These are phyloP conservation scores for Gautieria morchelliformis DNA, from an alignment of 768 basidiomycete genomes.

Conservation along the genomic window DNA sequence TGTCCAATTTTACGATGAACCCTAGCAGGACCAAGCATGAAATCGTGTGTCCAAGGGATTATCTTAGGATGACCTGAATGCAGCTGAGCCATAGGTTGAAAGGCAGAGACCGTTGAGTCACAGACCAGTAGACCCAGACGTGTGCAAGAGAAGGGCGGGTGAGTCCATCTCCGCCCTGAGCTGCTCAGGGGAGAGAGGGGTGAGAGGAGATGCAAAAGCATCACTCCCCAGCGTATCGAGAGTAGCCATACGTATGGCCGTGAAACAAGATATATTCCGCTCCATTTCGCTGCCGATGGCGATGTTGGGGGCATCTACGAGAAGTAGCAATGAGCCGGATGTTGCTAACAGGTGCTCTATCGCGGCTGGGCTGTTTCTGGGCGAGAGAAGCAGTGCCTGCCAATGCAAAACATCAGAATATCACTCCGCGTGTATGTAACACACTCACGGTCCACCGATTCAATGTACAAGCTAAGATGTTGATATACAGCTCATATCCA, in stretches of 20 bases:
- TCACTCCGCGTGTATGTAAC: too few relatives aligned
- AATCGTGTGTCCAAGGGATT: background rate
- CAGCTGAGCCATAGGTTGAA: background rate
- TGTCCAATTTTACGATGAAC: too few relatives aligned
- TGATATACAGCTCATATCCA: background rate
- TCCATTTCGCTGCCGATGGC: background rate
- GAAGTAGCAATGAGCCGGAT: background rate
- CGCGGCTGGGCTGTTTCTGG: background rate
- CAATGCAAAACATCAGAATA: background rate
- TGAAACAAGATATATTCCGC: background rate
- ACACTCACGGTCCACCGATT: constrained; percentile 4
- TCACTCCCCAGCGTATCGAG: background rate
- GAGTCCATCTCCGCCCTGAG: background rate
- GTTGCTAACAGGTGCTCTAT: background rate
- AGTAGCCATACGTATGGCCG: background rate
- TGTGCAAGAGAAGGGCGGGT: background rate
- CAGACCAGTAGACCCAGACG: background rate
- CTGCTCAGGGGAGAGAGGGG: background rate
- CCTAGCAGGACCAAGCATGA: too few relatives aligned
- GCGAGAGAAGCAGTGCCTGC: background rate
- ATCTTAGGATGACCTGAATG: background rate
- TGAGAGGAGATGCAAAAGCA: background rate
- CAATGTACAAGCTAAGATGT: background rate
- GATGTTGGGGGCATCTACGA: background rate
- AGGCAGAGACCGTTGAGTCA: background rate